phyloP scores from a whole-genome alignment of 768 basidiomycete genomes.

The Tricholoma saponaceum region DNA sequence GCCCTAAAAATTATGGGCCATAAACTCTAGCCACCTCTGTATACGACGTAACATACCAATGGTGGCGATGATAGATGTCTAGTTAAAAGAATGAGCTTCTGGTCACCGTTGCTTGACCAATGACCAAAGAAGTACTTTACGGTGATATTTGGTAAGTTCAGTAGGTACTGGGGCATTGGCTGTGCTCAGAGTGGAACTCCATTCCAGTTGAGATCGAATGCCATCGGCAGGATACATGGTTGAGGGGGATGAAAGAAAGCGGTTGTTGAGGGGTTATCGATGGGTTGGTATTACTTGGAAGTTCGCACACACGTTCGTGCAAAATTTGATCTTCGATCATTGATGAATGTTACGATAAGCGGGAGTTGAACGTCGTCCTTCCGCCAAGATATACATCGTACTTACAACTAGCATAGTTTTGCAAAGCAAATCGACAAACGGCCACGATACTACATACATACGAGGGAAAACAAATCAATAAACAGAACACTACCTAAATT shows the following conservation, averaged over 20 bases:
- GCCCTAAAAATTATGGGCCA: conserved; percentile 47
- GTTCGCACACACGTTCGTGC: neutral
- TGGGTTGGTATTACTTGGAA: neutral
- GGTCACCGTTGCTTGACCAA: conserved; percentile 1
- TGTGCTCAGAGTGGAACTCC: conserved; percentile 82
- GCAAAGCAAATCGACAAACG: conserved; percentile 38
- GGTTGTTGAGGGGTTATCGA: neutral
- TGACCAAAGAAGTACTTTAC: conserved; percentile 84
- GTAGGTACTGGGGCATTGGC: conserved; percentile 65
- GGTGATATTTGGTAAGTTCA: conserved; percentile 77
- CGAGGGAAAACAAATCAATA: neutral
- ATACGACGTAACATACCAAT: conserved; percentile 59
- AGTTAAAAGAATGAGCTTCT: conserved; percentile 10
- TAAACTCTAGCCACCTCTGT: conserved; percentile 8
- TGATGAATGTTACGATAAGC: neutral
- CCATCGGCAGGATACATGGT: conserved; percentile 50
- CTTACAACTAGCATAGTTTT: conserved; percentile 11
- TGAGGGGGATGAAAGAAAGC: neutral
- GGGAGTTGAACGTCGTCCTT: neutral
- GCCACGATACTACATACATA: conserved; percentile 25
- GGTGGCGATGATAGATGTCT: conserved; percentile 98
- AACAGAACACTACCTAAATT: conserved; percentile 9
- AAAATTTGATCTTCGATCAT: conserved; percentile 1
- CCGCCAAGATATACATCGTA: neutral
- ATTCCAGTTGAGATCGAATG: conserved; percentile 84